Base-by-base conservation (phyloP, 148 eudicot genomes). In the Rhododendron ovatum region DNA sequence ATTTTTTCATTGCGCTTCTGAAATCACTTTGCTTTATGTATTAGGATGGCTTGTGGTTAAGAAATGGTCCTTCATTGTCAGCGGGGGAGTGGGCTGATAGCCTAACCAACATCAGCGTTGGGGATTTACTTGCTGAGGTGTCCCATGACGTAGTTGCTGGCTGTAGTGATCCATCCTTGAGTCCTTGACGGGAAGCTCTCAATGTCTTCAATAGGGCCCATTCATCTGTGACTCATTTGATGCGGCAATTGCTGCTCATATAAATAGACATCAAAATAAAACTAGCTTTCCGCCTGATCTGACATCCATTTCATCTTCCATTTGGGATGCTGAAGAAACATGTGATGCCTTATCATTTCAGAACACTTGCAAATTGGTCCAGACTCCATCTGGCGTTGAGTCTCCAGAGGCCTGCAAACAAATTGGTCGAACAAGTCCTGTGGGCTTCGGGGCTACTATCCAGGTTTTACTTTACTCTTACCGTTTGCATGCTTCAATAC, bases 311-410 rank as follows among this genome's bases (percentile, higher is more conserved):
- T 87, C 79, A 84, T 81, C 91, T 82, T 94, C 98, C 74, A 95
- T 93, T 59, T 98, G 95, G 98, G 98, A 95, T 86, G 98, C 95
- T 87, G 99, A 98, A 90, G 99, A 95, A 90, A 94, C 99, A 18
- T 92, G 98, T 82, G 99, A 98, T 89, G 98, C 95, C 78, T 98
- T 98, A 89, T 91, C 98, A 61, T 94, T 98, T 89, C 91, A 86
- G 83, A 91, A 86, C 84, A 82, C 86, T 67, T 59, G 63, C 81
- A 89, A 85, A 33, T 90, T 73, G 82, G 87, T 79, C 84, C 86
- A 51, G 17, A 26, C 26, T 83, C 75, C 90, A 78, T 37, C 89
- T 69, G 51, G 67, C 57, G 65, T 85, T 83, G 71, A 84, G 87
- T 50, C 90, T 85, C 69, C 87, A 55, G 87, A 85, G 37, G 84